A percentile compares a stretch with the other conserved stretches of the same genome.
These are phyloP conservation scores for Fistulina hepatica DNA, from an alignment of 1,284 basidiomycete genomes.

Conservation along the genomic window DNA sequence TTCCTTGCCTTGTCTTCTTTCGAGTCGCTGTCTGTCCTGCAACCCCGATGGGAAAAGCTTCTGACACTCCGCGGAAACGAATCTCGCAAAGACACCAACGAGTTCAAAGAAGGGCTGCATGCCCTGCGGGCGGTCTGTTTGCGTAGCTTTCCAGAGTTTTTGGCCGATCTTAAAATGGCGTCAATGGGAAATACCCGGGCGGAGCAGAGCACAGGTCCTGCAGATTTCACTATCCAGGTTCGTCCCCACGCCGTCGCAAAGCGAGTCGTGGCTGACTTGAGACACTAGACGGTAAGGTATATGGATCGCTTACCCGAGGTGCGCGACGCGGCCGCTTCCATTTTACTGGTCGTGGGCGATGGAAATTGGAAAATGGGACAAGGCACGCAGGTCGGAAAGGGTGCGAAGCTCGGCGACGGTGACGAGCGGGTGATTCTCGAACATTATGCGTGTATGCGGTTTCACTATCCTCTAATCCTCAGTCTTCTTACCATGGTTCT, in stretches of 20 bases:
- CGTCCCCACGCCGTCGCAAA: conserved; percentile 15
- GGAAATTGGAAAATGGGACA: conserved; percentile 86
- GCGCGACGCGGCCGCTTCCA: conserved; percentile 49
- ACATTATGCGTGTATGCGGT: conserved; percentile 58
- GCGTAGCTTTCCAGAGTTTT: conserved; percentile 69
- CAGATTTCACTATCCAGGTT: conserved; percentile 54
- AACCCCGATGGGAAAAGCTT: conserved; percentile 57
- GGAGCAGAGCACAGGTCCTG: conserved; percentile 49
- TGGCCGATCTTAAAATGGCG: conserved; percentile 63
- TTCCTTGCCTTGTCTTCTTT: conserved; percentile 70
- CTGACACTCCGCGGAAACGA: conserved; percentile 35
- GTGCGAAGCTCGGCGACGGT: conserved; percentile 34
- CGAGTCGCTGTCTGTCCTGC: conserved; percentile 40
- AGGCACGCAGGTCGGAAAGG: conserved; percentile 51
- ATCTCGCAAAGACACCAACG: conserved; percentile 43
- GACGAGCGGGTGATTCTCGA: conserved; percentile 55
- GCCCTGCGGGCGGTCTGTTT: conserved; percentile 55
- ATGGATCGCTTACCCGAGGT: conserved; percentile 59
- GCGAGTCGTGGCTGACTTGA: conserved; percentile 2
- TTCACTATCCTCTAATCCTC: conserved; percentile 7
- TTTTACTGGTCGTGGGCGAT: conserved; percentile 59
- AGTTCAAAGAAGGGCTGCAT: conserved; percentile 57
- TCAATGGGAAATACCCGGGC: conserved; percentile 34
- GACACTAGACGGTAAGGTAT: conserved; percentile 50
- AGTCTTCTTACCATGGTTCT: background rate